Evolutionary conservation across 768 basidiomycete species (phyloP), one percentile per base, ranked within the genome.

Genomic region (Termitomyces sp.): DNA sequence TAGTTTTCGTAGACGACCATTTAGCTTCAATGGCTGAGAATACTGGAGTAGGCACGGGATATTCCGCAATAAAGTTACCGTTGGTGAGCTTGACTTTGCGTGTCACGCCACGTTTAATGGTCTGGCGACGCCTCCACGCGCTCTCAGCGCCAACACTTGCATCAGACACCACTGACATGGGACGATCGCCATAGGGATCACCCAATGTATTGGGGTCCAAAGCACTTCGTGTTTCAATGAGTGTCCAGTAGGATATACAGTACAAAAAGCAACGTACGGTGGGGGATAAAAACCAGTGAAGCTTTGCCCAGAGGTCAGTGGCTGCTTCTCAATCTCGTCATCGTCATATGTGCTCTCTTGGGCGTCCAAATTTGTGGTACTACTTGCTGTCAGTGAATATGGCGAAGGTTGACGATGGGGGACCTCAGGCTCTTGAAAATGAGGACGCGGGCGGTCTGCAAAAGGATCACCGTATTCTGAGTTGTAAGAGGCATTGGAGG

Each of bases 71-170:
- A 74, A 94, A 96, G 66, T 95, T 90, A 57, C 95, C 95, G 48
- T 93, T 82, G 9, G 93, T 96, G 62, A 98, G 86, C 70, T 92
- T 90, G 76, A 98, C 90, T 68, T 89, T 92, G 65, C 92, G 89
- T n/a, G 93, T 95, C 23, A 94, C 92, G 58, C 92, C 78, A 53
- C 94, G 90, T 68, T 92, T 92, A 73, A 95, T 90, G 32, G 90
- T 93, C 72, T 96, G 93, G 54, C 93, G 87, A 57, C 90, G 85
- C 60, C 81, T 74, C 82, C 82, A 83, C 2, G 83, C 85, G 49
- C 75, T 82, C 57, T 87, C 85, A 49, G 75, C 75, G 32, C 83
- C 84, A 59, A 75, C 81, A 19, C 79, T 81, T 40, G 82, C 79
- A 19, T 77, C 75, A 0, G 84, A 85, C 44, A 79, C 72, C 16